phyloP scores from a whole-genome alignment of 2,329 filamentous ascomycete genomes.

The Colletotrichum salicis region DNA sequence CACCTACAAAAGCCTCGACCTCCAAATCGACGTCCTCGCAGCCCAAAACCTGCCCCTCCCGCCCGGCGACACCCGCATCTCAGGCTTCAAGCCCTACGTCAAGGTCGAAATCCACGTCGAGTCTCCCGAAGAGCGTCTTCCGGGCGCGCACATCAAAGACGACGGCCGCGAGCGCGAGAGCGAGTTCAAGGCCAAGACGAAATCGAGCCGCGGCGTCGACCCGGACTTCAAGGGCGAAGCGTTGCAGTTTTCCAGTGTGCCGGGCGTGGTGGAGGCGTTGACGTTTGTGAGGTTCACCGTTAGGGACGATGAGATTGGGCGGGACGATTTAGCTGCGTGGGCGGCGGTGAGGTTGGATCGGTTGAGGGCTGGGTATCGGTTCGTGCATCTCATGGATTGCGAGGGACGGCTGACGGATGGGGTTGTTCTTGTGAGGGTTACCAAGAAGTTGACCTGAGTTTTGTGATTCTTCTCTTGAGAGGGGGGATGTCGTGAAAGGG shows the following conservation, averaged over 20 bases:
- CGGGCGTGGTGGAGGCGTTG: slow-evolving; percentile 72
- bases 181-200: slow-evolving; percentile 69
- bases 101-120: slow-evolving; percentile 88
- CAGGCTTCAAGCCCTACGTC: slow-evolving; percentile 80
- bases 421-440: slow-evolving; percentile 78
- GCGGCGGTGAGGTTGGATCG: slow-evolving; percentile 87
- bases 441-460: slow-evolving; percentile 61
- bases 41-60: slow-evolving; percentile 81
- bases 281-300: slow-evolving; percentile 86
- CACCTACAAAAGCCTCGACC: slow-evolving; percentile 69
- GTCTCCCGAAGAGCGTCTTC: slow-evolving; percentile 58
- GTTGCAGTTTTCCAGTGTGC: slow-evolving; percentile 65
- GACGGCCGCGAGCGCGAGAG: slow-evolving; percentile 52
- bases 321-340: slow-evolving; percentile 87
- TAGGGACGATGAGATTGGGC: slow-evolving; percentile 84
- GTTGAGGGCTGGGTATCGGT: slow-evolving; percentile 77
- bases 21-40: slow-evolving; percentile 79
- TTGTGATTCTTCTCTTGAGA: neutral
- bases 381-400: slow-evolving; percentile 79
- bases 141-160: slow-evolving; percentile 50
- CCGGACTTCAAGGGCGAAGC: slow-evolving; percentile 71
- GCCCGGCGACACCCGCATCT: slow-evolving; percentile 56
- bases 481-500: neutral
- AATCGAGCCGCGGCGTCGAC: slow-evolving; percentile 66
- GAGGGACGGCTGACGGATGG: slow-evolving; percentile 74